Evolutionary conservation across 2,329 filamentous ascomycete species (phyloP).

Genomic region (Verticillium nonalfalfae): DNA sequence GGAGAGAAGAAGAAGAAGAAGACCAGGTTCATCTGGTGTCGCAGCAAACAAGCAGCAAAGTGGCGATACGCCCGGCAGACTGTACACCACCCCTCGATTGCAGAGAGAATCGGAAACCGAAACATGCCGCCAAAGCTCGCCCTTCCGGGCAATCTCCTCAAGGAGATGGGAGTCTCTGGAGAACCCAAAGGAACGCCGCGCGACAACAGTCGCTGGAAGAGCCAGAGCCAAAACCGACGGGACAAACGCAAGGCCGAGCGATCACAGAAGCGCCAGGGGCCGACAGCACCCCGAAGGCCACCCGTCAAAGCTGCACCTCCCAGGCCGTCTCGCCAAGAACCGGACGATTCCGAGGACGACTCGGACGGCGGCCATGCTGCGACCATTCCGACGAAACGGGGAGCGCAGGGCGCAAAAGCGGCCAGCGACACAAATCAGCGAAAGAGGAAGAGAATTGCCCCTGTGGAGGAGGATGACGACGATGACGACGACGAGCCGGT

Average conservation of each 20-base stretch:
- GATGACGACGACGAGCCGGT: conserved; percentile 11
- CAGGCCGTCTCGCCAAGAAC: conserved; percentile 10
- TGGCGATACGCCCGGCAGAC: neutral
- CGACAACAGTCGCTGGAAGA: conserved; percentile 9
- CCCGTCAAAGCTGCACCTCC: neutral
- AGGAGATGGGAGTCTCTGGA: conserved; percentile 27
- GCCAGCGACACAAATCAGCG: conserved; percentile 1
- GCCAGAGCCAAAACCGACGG: conserved; percentile 39
- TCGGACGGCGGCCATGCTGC: conserved; percentile 1
- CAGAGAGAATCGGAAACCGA: neutral
- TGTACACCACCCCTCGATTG: neutral
- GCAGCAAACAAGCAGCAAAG: neutral
- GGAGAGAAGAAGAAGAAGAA: neutral
- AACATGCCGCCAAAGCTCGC: conserved; percentile 28
- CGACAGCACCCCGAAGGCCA: neutral
- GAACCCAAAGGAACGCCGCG: conserved; percentile 3
- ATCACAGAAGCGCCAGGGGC: conserved; percentile 35
- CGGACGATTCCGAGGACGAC: conserved; percentile 18
- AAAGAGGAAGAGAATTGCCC: conserved; percentile 4
- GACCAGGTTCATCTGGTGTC: neutral
- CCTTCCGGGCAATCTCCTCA: conserved; percentile 35
- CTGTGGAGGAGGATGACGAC: conserved; percentile 9
- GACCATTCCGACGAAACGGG: conserved; percentile 2
- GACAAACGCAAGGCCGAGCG: conserved; percentile 63
- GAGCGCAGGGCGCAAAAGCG: neutral